Percentiles rank a stretch among this genome's conserved stretches.
Evolutionary conservation across 2,329 filamentous ascomycete genomes (phyloP).

Genomic region (Xylariaceae sp.): DNA sequence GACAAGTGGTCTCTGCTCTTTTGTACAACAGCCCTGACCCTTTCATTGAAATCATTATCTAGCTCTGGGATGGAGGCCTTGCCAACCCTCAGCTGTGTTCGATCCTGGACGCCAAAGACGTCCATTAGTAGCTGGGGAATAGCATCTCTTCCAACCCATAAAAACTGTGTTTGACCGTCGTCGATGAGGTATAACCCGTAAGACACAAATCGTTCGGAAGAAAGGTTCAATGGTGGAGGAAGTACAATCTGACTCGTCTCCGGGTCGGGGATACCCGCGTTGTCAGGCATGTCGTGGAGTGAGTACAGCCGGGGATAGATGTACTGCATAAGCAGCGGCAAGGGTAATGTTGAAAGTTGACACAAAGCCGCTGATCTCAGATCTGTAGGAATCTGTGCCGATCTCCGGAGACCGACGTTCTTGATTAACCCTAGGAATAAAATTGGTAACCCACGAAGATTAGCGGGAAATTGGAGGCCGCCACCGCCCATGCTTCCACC

Average conservation of each 20-base stretch:
- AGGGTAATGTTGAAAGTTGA: conserved; percentile 85
- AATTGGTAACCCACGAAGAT: conserved; percentile 81
- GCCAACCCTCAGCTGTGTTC: conserved; percentile 80
- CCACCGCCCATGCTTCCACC: conserved; percentile 90
- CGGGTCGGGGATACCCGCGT: conserved; percentile 78
- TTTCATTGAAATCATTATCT: conserved; percentile 95
- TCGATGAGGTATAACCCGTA: conserved; percentile 96
- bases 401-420: conserved; percentile 89
- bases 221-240: conserved; percentile 79
- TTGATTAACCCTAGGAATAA: conserved; percentile 94
- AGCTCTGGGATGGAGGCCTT: conserved; percentile 83
- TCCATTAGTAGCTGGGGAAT: conserved; percentile 84
- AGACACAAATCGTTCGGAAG: conserved; percentile 79
- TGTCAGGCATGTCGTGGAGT: conserved; percentile 93
- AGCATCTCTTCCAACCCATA: conserved; percentile 92
- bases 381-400: conserved; percentile 89
- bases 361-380: conserved; percentile 90
- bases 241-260: conserved; percentile 86
- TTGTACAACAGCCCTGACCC: conserved; percentile 81
- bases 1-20: conserved; percentile 87
- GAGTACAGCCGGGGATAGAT: conserved; percentile 85
- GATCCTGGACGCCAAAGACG: conserved; percentile 85
- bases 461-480: conserved; percentile 89
- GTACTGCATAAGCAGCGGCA: conserved; percentile 88
- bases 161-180: conserved; percentile 94